These are phyloP conservation scores for Apiospora saccharicola DNA, from an alignment of 2,329 filamentous ascomycete genomes.

Conservation along the genomic window DNA sequence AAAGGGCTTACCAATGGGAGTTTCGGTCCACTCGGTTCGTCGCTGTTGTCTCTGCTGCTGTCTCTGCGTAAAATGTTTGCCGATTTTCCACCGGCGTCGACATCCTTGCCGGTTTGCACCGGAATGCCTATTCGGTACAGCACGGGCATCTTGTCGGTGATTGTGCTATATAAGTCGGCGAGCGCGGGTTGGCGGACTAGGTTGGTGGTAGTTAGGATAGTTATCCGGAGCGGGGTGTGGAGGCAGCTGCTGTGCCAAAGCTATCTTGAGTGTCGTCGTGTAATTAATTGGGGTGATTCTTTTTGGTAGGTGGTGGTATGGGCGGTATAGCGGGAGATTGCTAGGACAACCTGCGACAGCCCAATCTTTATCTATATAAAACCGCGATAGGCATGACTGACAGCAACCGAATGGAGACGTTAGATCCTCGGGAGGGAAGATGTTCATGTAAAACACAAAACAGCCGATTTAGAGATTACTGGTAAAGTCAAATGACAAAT, in stretches of 20 bases:
- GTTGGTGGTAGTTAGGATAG: constrained; percentile 6
- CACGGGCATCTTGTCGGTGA: constrained; percentile 20
- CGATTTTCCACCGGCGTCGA: background rate
- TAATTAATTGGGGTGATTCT: background rate
- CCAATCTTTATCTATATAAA: constrained; percentile 6
- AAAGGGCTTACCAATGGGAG: background rate
- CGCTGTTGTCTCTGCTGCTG: too few relatives aligned
- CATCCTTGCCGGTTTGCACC: background rate
- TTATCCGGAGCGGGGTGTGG: constrained; percentile 1
- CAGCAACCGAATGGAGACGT: background rate
- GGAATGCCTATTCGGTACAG: constrained; percentile 22
- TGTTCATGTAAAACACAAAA: background rate
- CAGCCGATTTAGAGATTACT: constrained; percentile 5
- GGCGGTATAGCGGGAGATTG: constrained; percentile 10
- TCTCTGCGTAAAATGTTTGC: background rate
- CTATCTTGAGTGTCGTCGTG: background rate
- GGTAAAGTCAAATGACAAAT: constrained; percentile 1
- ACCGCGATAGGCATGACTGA: constrained; percentile 6
- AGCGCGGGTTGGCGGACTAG: background rate
- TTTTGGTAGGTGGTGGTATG: background rate
- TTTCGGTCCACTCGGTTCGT: background rate
- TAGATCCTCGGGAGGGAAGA: background rate
- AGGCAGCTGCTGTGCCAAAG: background rate
- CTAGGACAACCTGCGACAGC: constrained; percentile 4
- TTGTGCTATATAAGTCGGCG: constrained; percentile 1